Base-by-base conservation (phyloP, 345 rosid genomes). In the Eucalyptus sideroxylon region DNA sequence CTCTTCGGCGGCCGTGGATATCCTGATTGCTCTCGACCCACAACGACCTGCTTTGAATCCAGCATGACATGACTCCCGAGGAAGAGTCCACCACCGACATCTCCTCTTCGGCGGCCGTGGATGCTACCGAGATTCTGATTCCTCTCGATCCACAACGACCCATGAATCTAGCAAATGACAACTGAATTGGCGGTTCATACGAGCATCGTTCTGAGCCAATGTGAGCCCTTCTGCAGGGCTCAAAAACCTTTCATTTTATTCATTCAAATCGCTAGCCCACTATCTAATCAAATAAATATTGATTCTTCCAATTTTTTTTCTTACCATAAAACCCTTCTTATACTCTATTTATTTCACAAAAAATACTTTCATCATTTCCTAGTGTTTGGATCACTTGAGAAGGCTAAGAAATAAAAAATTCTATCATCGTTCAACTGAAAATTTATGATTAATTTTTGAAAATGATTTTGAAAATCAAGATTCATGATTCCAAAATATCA, bases 1-100 rank as follows among this genome's bases (percentile, higher is more conserved):
- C 62, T 90, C 86, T 12, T 92, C 77, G 87, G 90, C 62, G 19
- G 91, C 91, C 59, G 94, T 92, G 45, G 92, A 90, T 89, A 90
- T 55, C 77, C 89, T 67, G 88, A 27, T 14, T 80, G 86, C 90
- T 90, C 90, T 88, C 62, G 80, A 49, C 23, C 90, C 51, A 86
- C 72, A 44, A 26, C 50, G 85, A 44, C 45, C 9, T 44, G 45
- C 45, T 8, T 44, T 44, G 45, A 44, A 44, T 44, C 45, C 45
- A 44, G 45, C 45, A 44, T 44, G 45, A 44, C 45, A 44, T 2
- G 45, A 44, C 45, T 44, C 45, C 9, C 9, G 45, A 44, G 3
- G 45, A 44, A 44, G 45, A 44, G 45, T 44, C 45, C 45, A 44
- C 9, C 9, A 2, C 45, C 45, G 45, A 44, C 45, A 44, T 44